Conservation (phyloP, 2,329 filamentous ascomycete species). For the Coniochaeta pulveracea region DNA sequence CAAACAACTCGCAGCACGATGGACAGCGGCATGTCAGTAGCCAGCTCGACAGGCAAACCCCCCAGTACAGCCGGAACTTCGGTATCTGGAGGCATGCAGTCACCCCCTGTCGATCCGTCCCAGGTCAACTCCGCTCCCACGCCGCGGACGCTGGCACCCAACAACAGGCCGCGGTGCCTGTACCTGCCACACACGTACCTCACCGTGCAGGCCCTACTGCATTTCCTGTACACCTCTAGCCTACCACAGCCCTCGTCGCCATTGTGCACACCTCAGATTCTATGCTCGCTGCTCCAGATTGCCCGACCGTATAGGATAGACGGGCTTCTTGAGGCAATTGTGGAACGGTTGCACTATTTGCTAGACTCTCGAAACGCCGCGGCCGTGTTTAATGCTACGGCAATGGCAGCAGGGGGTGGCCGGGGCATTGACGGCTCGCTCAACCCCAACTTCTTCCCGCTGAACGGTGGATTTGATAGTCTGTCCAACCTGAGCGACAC, state of each 20-base stretch:
- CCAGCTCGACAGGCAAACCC: conserved; percentile 21
- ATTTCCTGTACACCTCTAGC: conserved; percentile 88
- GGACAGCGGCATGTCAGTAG: conserved; percentile 27
- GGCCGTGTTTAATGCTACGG: conserved; percentile 94
- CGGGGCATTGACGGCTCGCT: conserved; percentile 62
- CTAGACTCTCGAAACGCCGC: conserved; percentile 91
- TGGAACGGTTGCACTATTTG: conserved; percentile 79
- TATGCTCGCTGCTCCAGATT: conserved; percentile 89
- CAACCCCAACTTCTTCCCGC: conserved; percentile 52
- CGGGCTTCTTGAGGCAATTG: conserved; percentile 81
- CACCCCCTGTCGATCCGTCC: conserved; percentile 28
- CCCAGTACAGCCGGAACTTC: conserved; percentile 33
- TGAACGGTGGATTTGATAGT: conserved; percentile 32
- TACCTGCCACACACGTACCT: conserved; percentile 89
- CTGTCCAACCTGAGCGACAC: conserved; percentile 15
- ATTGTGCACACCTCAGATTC: conserved; percentile 85
- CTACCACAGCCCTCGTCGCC: conserved; percentile 65
- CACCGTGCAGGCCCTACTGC: conserved; percentile 79
- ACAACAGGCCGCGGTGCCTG: conserved; percentile 68
- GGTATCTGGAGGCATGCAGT: conserved; percentile 23
- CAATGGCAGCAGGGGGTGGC: conserved; percentile 93
- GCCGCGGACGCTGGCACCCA: conserved; percentile 43
- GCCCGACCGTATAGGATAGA: conserved; percentile 89
- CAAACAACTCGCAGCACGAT: conserved; percentile 35
- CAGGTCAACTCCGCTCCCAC: conserved; percentile 46